Percentiles rank a stretch among this genome's conserved stretches.
These are phyloP conservation scores for Lepidium campestre DNA, from an alignment of 441 rosid genomes.

Conservation along the genomic window DNA sequence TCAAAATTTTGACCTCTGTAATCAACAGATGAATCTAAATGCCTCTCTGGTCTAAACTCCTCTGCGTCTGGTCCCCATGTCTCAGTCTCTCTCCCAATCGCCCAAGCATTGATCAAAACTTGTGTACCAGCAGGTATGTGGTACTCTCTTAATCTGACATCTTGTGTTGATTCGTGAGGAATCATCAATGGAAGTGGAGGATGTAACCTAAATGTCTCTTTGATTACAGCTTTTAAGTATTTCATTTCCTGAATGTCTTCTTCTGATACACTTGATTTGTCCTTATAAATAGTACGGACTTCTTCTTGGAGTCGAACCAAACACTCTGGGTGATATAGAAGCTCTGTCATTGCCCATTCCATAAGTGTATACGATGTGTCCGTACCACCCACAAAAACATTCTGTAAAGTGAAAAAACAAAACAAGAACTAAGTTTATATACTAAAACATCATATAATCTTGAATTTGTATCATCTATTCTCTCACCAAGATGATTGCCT, in stretches of 20 bases:
- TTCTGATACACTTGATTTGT: conserved; percentile 5
- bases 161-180: conserved; percentile 15
- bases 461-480: not conserved
- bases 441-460: not conserved
- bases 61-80: conserved; percentile 15
- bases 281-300: conserved; percentile 2
- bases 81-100: conserved; percentile 20
- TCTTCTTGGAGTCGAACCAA: conserved; percentile 7
- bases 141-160: not conserved
- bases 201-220: conserved; percentile 16
- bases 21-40: not conserved
- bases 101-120: conserved; percentile 18
- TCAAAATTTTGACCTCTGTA: conserved; percentile 12
- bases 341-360: conserved; percentile 31
- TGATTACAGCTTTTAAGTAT: conserved; percentile 23
- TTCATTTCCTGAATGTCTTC: conserved; percentile 13
- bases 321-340: conserved; percentile 9
- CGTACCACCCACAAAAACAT: conserved; percentile 21
- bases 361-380: conserved; percentile 14
- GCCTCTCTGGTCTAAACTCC: conserved; percentile 27
- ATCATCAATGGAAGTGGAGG: conserved; percentile 20
- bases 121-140: conserved; percentile 3
- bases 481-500: conserved; percentile 40
- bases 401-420: conserved; percentile 4
- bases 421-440: not conserved